phyloP scores from a whole-genome alignment of 352 stramenopile genomes.

The Pythium phragmiticola region DNA sequence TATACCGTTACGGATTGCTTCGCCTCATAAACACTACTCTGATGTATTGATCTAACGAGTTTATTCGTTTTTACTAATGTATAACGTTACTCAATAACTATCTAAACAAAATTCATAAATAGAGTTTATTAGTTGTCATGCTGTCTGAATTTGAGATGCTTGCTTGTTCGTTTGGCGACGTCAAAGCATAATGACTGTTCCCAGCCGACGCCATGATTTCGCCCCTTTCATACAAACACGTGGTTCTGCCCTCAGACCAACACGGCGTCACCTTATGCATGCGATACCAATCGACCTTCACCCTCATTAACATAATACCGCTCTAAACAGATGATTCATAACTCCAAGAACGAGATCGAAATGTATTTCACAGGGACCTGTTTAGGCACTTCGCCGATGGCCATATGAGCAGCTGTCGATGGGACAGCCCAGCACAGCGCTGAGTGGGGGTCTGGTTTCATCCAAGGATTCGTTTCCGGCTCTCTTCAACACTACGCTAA shows the following conservation, averaged over 20 bases:
- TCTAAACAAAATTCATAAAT: too few species aligned
- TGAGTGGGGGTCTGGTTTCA: constrained; percentile 16
- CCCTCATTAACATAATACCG: background rate
- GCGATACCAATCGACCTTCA: constrained; percentile 2
- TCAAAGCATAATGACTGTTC: constrained; percentile 16
- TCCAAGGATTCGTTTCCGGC: constrained; percentile 9
- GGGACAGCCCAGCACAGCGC: constrained; percentile 8
- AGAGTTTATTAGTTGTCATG: too few species aligned
- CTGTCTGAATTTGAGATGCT: constrained; percentile 1
- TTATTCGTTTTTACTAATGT: too few species aligned
- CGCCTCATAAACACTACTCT: too few species aligned
- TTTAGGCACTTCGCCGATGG: constrained; percentile 3
- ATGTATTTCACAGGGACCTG: background rate
- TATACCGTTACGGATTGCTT: too few species aligned
- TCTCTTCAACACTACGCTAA: constrained; percentile 3
- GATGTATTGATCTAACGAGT: too few species aligned
- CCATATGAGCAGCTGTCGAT: constrained; percentile 8
- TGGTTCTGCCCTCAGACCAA: background rate
- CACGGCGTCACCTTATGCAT: constrained; percentile 4
- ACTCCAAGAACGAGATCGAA: background rate
- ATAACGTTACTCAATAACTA: too few species aligned
- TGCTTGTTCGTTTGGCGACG: background rate
- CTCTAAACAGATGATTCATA: background rate
- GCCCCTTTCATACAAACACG: constrained; percentile 2
- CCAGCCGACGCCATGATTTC: constrained; percentile 9